A percentile compares a stretch with the other conserved stretches of the same genome.
phyloP scores from a whole-genome alignment of 768 basidiomycete genomes.

The Lepiota brunneoincarnata region DNA sequence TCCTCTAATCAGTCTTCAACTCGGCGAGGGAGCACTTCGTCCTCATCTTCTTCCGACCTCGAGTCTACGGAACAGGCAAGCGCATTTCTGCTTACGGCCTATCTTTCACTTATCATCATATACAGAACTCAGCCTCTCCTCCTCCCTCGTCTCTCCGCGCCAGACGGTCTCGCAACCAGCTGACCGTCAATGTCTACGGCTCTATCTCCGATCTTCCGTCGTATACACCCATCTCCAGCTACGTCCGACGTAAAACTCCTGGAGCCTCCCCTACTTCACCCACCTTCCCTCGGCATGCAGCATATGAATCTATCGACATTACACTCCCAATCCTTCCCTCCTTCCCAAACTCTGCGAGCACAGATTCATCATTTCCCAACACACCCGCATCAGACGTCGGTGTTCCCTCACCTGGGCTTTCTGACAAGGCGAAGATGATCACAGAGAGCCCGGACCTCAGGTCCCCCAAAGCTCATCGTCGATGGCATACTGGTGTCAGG shows the following conservation, averaged over 20 bases:
- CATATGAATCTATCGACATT: constrained; percentile 46
- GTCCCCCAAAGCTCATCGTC: constrained; percentile 12
- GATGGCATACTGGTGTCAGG: constrained; percentile 39
- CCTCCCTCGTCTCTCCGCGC: constrained; percentile 42
- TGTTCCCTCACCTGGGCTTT: constrained; percentile 15
- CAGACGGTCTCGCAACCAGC: constrained; percentile 42
- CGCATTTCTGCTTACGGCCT: not conserved
- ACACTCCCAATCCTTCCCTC: constrained; percentile 64
- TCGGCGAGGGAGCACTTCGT: constrained; percentile 17
- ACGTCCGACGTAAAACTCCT: constrained; percentile 77
- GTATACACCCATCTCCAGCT: constrained; percentile 76
- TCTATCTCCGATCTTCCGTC: constrained; percentile 52
- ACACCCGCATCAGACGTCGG: constrained; percentile 36
- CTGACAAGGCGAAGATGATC: constrained; percentile 15
- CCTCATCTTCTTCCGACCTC: constrained; percentile 14
- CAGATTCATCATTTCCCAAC: constrained; percentile 37
- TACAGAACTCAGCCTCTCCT: constrained; percentile 35
- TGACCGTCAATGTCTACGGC: constrained; percentile 46
- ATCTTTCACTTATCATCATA: not conserved
- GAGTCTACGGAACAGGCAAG: constrained; percentile 11
- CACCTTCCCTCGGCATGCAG: constrained; percentile 50
- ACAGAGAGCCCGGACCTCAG: constrained; percentile 27
- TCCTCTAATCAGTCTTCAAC: constrained; percentile 12
- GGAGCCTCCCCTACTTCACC: constrained; percentile 69
- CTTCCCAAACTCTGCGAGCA: constrained; percentile 41